Base-by-base conservation (phyloP, 2,329 filamentous ascomycete species). In the Colletotrichum sp. region DNA sequence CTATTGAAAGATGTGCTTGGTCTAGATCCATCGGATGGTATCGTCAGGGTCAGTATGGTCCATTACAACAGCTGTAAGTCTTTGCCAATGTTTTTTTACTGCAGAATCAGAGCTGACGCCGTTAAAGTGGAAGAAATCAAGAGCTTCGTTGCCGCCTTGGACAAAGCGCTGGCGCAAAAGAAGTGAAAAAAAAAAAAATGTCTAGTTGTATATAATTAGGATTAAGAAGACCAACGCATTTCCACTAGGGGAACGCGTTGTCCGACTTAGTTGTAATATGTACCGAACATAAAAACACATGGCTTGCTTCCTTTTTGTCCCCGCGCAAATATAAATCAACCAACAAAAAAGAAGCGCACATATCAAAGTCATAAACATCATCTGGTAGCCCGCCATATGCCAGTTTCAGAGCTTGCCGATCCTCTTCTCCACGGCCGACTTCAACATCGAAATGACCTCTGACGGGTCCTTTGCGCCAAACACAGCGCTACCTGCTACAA, bases 401-500 rank as follows among this genome's bases (percentile, higher is more conserved):
- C 16, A 7, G 34, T 36, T 60, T 79, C 78, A 87, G 77, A 86
- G 81, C 82, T 85, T 88, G 43, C 84, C 86, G 67, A 75, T 81
- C 78, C 84, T 85, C 81, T 90, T 91, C 70, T 98, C 92, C 5
- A 99, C 96, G 4, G 95, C 91, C 75, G 94, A 92, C 79, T 96
- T 91, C 82, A 99, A 87, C 84, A 94, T 88, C n/a, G 90, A 86
- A 82, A 99, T 98, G 28, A 98, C 96, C 79, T 97, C 94, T 7
- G 91, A 91, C 0, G 97, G 97, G 82, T 98, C 95, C 82, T 95
- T 90, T 21, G 97, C 96, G 43, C 96, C 96, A 85, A 99, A 99
- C 9, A 99, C 96, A 55, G 97, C 97, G 81, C 95, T 98, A 34
- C 97, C 97, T 13, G 97, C 96, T 67, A 99, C 97, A 82, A 99